Evolutionary conservation across 2,329 filamentous ascomycete species (phyloP), one percentile per base, ranked within the genome.

Genomic region (Dothideomycetes sp.): DNA sequence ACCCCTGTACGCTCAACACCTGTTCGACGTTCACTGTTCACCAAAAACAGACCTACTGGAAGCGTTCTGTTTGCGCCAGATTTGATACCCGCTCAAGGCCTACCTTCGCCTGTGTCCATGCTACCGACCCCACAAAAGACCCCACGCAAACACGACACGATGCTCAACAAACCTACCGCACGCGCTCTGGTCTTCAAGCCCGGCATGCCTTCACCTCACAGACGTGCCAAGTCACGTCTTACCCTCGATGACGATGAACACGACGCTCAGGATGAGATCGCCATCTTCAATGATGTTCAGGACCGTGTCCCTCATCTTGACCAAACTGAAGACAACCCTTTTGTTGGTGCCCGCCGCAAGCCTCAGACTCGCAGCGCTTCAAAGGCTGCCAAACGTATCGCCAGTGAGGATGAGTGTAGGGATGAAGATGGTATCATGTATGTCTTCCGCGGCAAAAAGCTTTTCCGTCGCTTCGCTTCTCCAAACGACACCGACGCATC

Each of bases 91-190:
- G 43, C 35, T 33, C 22, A 20, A 22, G 9, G 29, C 5, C 32
- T 42, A 1, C 40, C 32, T 18, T 35, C 40, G 3, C 40, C 33
- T 12, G 19, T 18, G 5, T 22, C 35, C 47, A 82, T 84, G 72
- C 73, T 88, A 32, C 82, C 81, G 12, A 89, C 84, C 3, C 84
- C 84, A 2, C 74, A 78, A 49, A 88, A 88, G 65, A 89, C 84
- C 3, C 84, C 76, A 3, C 72, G 73, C 59, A 84, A 82, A 65
- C 73, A 71, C 48, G 54, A 62, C 3, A 53, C 58, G 31, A 53
- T 58, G 11, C 62, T 68, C 43, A 52, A 70, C 37, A 60, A 64
- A 35, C 55, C 64, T 4, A 68, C 72, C 24, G 68, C 73, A 19
- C 71, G 75, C 45, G 62, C 70, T 19, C 46, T 61, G 19, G 53